These are phyloP conservation scores for Penicillium janthinellum DNA, from an alignment of 2,329 filamentous ascomycete genomes.

Conservation along the genomic window DNA sequence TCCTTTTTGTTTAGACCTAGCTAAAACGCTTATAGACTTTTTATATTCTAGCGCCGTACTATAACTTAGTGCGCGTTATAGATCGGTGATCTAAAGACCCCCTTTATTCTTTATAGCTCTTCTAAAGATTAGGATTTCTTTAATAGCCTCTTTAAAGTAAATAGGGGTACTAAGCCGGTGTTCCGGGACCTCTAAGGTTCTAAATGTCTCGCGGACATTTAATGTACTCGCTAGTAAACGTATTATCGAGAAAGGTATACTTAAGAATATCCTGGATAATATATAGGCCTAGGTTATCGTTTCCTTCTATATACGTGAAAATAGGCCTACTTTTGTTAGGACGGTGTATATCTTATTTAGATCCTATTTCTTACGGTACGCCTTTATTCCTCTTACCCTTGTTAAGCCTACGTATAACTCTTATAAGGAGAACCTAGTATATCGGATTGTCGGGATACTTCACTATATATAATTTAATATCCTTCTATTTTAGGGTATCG, in stretches of 20 bases:
- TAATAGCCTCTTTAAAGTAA: slow-evolving; percentile 20
- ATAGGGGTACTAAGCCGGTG: slow-evolving; percentile 27
- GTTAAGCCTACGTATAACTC: slow-evolving; percentile 21
- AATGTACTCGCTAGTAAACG: slow-evolving; percentile 25
- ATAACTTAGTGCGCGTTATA: slow-evolving; percentile 11
- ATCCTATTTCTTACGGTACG: slow-evolving; percentile 14
- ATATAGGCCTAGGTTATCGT: slow-evolving; percentile 13
- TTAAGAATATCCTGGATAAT: slow-evolving; percentile 6
- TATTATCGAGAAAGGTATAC: slow-evolving; percentile 22
- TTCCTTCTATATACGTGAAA: background rate
- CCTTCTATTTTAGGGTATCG: slow-evolving; percentile 26
- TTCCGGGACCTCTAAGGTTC: slow-evolving; percentile 23
- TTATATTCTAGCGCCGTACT: slow-evolving; percentile 13
- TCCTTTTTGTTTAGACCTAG: slow-evolving; percentile 13
- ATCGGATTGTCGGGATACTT: slow-evolving; percentile 23
- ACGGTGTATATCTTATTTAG: background rate
- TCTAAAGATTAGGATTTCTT: slow-evolving; percentile 22
- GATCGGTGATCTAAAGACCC: slow-evolving; percentile 15
- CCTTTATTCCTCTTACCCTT: slow-evolving; percentile 25
- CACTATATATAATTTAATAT: slow-evolving; percentile 29
- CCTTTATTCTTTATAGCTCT: slow-evolving; percentile 10
- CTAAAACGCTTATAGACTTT: slow-evolving; percentile 11
- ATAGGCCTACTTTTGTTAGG: background rate
- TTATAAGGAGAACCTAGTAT: slow-evolving; percentile 24
- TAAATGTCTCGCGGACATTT: slow-evolving; percentile 24